Percentiles rank a stretch among this genome's conserved stretches.
Evolutionary conservation across 306 rosid species (phyloP).

Genomic region (Geum urbanum): DNA sequence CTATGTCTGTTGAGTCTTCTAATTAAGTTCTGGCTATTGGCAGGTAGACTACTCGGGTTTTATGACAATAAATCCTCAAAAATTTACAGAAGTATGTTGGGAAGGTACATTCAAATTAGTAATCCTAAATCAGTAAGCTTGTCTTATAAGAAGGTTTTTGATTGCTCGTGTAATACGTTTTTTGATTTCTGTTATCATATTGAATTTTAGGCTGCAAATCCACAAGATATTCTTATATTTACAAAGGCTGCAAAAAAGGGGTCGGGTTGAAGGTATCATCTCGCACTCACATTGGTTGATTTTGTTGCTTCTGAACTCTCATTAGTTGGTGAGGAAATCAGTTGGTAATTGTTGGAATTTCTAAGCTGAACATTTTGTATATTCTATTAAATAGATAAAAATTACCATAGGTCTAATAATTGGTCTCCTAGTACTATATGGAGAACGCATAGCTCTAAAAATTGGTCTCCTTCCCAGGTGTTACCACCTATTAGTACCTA

Average conservation of each 20-base stretch:
- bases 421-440: background rate
- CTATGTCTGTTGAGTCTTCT: background rate
- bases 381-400: no score
- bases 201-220: slow-evolving; percentile 80
- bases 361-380: background rate
- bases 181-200: slow-evolving; percentile 19
- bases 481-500: background rate
- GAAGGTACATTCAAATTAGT: slow-evolving; percentile 55
- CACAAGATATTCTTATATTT: slow-evolving; percentile 97
- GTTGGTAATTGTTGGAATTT: background rate
- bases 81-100: slow-evolving; percentile 99
- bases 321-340: background rate
- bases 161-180: slow-evolving; percentile 25
- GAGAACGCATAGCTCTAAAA: background rate
- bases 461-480: background rate
- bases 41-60: slow-evolving; percentile 99
- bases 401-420: no score
- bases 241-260: slow-evolving; percentile 79
- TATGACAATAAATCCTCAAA: slow-evolving; percentile 97
- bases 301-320: background rate
- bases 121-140: slow-evolving; percentile 24
- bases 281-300: background rate
- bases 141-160: no score
- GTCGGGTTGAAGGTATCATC: slow-evolving; percentile 52
- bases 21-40: slow-evolving; percentile 22